Conservation (phyloP, 495 filamentous ascomycete species). For the Aspergillus olivimuriae region DNA sequence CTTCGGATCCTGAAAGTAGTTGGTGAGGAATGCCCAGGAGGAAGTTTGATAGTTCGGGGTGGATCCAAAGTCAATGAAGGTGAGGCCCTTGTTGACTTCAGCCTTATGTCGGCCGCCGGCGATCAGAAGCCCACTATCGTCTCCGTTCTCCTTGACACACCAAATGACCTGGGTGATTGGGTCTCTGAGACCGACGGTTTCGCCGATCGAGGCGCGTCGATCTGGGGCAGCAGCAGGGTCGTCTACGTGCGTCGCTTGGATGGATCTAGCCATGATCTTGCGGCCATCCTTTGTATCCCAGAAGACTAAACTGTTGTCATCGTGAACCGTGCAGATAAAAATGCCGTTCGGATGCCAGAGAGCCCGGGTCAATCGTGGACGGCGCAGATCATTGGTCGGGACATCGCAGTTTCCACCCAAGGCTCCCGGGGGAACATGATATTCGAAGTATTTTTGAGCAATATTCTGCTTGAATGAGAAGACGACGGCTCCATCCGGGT, state of each 20-base stretch:
- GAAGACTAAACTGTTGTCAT: slow-evolving; percentile 82
- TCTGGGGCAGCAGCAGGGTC: slow-evolving; percentile 45
- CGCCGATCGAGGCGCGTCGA: slow-evolving; percentile 30
- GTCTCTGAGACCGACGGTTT: slow-evolving; percentile 50
- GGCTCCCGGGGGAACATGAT: slow-evolving; percentile 75
- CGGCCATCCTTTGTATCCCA: slow-evolving; percentile 94
- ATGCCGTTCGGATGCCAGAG: slow-evolving; percentile 94
- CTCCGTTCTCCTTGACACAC: slow-evolving; percentile 87
- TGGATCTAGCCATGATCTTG: slow-evolving; percentile 72
- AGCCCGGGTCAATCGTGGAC: slow-evolving; percentile 67
- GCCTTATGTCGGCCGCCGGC: slow-evolving; percentile 68
- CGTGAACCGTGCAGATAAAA: slow-evolving; percentile 80
- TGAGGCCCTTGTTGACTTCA: slow-evolving; percentile 64
- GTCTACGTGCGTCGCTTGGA: slow-evolving; percentile 66
- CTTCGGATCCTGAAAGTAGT: slow-evolving; percentile 69
- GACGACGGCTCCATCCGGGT: slow-evolving; percentile 76
- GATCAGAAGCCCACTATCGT: slow-evolving; percentile 85
- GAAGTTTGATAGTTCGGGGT: slow-evolving; percentile 90
- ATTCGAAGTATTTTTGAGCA: slow-evolving; percentile 71
- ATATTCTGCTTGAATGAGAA: slow-evolving; percentile 89
- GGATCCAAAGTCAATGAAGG: slow-evolving; percentile 79
- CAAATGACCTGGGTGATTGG: slow-evolving; percentile 74
- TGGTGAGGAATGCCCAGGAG: slow-evolving; percentile 72
- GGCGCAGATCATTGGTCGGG: slow-evolving; percentile 45
- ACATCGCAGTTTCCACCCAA: slow-evolving; percentile 72